Conservation (phyloP, 306 rosid species). For the Erythrophleum fordii region DNA sequence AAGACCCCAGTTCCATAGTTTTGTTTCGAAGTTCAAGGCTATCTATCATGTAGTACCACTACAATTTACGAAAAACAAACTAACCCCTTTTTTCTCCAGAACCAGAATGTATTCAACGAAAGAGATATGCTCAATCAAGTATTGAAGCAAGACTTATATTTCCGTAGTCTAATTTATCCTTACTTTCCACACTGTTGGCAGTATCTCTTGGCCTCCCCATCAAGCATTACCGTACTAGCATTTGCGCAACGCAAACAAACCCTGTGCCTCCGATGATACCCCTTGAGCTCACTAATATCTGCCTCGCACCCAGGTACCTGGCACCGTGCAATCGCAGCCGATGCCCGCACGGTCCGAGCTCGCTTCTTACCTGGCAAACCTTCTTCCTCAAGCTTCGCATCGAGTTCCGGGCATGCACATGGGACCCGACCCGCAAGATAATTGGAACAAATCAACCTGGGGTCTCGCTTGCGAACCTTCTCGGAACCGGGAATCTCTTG, state of each 20-base stretch:
- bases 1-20: neutral
- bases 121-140: neutral
- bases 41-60: neutral
- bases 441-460: conserved; percentile 81
- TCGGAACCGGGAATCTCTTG: conserved; percentile 24
- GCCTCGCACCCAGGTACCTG: conserved; percentile 90
- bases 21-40: neutral
- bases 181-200: conserved; percentile 99
- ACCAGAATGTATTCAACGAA: neutral
- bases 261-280: conserved; percentile 86
- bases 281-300: conserved; percentile 85
- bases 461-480: conserved; percentile 85
- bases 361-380: conserved; percentile 74
- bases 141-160: neutral
- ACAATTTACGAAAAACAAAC: neutral
- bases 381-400: conserved; percentile 66
- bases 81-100: neutral
- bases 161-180: conserved; percentile 18
- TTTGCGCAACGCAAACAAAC: conserved; percentile 89
- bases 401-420: conserved; percentile 95
- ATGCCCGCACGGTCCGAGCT: conserved; percentile 51
- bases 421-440: conserved; percentile 87
- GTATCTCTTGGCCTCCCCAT: conserved; percentile 76
- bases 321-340: conserved; percentile 56
- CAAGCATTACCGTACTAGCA: conserved; percentile 62